These are phyloP conservation scores for Nicotiana obtusifolia DNA, from an alignment of 257 asterid species.

Conservation along the genomic window DNA sequence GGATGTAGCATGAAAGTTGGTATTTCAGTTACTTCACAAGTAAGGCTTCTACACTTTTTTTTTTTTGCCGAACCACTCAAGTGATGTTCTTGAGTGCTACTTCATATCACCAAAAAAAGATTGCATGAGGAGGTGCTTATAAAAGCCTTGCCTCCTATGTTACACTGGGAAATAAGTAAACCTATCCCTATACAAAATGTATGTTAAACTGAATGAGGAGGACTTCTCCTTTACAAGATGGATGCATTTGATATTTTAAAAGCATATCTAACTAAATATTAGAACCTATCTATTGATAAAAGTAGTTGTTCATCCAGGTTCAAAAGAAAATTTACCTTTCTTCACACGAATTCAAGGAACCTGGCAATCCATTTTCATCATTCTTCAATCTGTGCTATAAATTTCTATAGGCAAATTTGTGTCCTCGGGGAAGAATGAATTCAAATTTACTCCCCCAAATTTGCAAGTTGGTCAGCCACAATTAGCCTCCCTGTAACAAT, in stretches of 20 bases:
- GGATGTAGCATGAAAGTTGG: constrained; percentile 68
- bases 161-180: background rate
- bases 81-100: background rate
- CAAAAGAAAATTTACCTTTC: constrained; percentile 1
- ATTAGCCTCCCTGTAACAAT: background rate
- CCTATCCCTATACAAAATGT: background rate
- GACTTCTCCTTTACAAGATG: background rate
- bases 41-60: background rate
- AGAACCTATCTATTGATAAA: background rate
- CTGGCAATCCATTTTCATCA: background rate
- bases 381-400: background rate
- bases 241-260: background rate
- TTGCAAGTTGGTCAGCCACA: background rate
- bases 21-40: constrained; percentile 14
- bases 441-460: background rate
- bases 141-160: background rate
- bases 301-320: background rate
- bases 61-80: background rate
- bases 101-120: background rate
- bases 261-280: background rate
- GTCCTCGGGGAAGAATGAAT: background rate
- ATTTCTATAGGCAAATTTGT: background rate
- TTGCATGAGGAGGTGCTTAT: constrained; percentile 3
- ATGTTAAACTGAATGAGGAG: background rate
- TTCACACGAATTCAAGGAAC: background rate